Base-by-base conservation (phyloP, 73 alveolate genomes). In the Paramecium pentaurelia region DNA sequence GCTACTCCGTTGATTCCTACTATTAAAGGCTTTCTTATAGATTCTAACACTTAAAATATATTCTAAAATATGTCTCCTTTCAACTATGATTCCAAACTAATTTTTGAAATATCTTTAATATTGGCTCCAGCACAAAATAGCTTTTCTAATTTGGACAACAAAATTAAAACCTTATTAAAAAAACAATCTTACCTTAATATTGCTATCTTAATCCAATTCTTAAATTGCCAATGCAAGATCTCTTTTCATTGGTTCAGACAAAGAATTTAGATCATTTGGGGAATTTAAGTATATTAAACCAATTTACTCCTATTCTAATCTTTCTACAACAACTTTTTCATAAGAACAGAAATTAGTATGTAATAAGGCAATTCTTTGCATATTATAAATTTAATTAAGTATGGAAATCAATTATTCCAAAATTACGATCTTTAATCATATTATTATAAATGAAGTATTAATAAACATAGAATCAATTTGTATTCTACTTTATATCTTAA, bases 111-210 rank as follows among this genome's bases (percentile, higher is more conserved):
- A 92, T 98, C 99, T 51, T 95, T 97, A 2, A 97, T 94, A 77
- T 97, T 98, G 58, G 99, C 99, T 45, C 99, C 99, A 12, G 99
- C 97, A 91, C 99, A 96, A 88, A 97, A 97, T 16, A 77, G 95
- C 68, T 86, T 68, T n/a, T 59, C 77, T 16, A 94, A 86, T 25
- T 73, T 49, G 34, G 93, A 58, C 22, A 59, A 45, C n/a, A 94
- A 37, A 8, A 94, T 86, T 44, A 93, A 27, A 10, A 77, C 95
- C 75, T 95, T n/a, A 22, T 86, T 54, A 18, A 58, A 51, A 10
- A 44, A 40, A 34, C 20, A 64, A 64, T 40, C 36, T 30, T 40
- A 64, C 93, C 36, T 73, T 87, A 22, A 87, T 87, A 9, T 77
- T 73, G 36, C 18, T 73, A 44, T 73, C 87, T 12, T 9, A 30